Evolutionary conservation across 345 rosid species (phyloP), one percentile per base, ranked within the genome.

Genomic region (Lumnitzera littorea): DNA sequence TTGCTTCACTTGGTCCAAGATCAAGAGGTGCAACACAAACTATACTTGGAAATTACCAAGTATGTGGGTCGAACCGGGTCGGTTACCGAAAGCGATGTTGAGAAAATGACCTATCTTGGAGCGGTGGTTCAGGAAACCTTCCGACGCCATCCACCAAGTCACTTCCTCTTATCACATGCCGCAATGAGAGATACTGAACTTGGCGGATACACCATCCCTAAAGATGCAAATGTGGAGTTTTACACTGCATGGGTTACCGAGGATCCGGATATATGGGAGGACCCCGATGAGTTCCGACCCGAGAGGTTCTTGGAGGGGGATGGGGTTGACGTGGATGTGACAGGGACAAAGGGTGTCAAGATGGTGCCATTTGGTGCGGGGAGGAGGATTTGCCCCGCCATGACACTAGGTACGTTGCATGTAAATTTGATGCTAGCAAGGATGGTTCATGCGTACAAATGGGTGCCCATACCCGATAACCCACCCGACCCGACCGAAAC

Each of bases 231-330:
- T 61, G 96, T 92, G 62, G 98, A 92, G 74, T 70, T 92, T 51
- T 92, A 92, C 85, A 89, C 98, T 6, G 96, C 96, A 9, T 92
- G 98, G 98, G 62, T 84, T 56, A 89, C 98, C 4, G 84, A 89
- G 74, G 82, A 89, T 76, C 96, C 96, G 50, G 74, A 67, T 16
- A 46, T 80, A 5, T 92, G 98, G 98, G 61, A 81, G 48, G 82
- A 84, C 57, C 96, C 98, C 7, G 76, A 66, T 9, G 69, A 74
- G 74, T 92, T 84, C 71, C 73, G 75, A 57, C 98, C 98, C 50
- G 98, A 82, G 66, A 81, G 98, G 67, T 92, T 92, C 72, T 56
- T 92, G 66, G 68, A 65, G 0, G 96, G 98, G 0, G 98, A 92
- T 0, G 98, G 96, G 25, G 81, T 81, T 51, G 78, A 69, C 12